phyloP scores from a whole-genome alignment of 257 asterid genomes.

The Gentiana dahurica region DNA sequence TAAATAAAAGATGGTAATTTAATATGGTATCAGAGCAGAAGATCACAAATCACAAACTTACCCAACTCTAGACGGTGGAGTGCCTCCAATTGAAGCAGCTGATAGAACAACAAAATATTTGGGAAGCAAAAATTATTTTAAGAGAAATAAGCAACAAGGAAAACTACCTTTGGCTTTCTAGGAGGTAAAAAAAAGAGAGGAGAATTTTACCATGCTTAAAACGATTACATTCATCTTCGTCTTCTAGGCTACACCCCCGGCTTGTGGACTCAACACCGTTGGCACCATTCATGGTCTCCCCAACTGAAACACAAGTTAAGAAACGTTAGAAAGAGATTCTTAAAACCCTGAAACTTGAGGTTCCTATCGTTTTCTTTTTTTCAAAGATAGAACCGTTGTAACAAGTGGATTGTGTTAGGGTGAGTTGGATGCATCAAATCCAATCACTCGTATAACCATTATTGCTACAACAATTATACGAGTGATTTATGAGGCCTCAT shows the following conservation, averaged over 20 bases:
- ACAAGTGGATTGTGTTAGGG: no score
- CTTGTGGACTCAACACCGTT: conserved; percentile 40
- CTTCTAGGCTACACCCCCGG: conserved; percentile 60
- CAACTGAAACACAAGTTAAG: conserved; percentile 30
- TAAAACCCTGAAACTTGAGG: not conserved
- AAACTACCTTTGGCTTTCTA: not conserved
- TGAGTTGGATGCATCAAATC: no score
- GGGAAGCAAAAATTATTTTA: not conserved
- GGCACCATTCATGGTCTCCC: conserved; percentile 58
- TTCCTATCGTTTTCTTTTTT: no score
- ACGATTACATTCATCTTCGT: conserved; percentile 64
- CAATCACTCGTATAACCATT: no score
- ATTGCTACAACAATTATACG: no score
- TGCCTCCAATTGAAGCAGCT: conserved; percentile 66
- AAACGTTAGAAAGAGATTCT: not conserved
- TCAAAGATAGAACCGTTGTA: no score
- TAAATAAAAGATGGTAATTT: no score
- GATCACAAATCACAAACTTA: conserved; percentile 12
- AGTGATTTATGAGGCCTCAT: no score
- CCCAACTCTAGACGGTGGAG: conserved; percentile 49
- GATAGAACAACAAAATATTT: conserved; percentile 1
- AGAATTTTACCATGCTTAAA: conserved; percentile 47
- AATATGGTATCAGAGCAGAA: no score
- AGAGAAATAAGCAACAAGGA: not conserved
- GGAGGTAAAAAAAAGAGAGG: no score